A percentile compares a stretch with the other conserved stretches of the same genome.
Conservation (phyloP, 176 grass and related monocot genomes). For the Carex pumila region DNA sequence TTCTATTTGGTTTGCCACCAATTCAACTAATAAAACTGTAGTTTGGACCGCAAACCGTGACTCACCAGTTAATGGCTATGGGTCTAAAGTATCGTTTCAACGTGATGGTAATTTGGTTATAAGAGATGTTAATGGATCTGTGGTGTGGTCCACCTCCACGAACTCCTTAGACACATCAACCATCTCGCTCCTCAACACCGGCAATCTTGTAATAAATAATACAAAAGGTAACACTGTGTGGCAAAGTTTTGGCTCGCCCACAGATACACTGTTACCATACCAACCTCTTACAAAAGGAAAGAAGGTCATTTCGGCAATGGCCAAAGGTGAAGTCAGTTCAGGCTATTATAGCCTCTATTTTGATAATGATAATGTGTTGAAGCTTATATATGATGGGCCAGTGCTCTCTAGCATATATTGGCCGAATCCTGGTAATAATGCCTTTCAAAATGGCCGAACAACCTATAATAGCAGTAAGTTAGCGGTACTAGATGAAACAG, state of each 20-base stretch:
- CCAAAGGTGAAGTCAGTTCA: neutral
- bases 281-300: slow-evolving; percentile 42
- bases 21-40: slow-evolving; percentile 18
- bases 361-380: slow-evolving; percentile 55
- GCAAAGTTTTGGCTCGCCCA: slow-evolving; percentile 67
- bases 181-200: slow-evolving; percentile 43
- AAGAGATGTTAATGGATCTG: slow-evolving; percentile 46
- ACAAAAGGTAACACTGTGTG: slow-evolving; percentile 16
- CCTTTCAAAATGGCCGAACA: slow-evolving; percentile 7
- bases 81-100: slow-evolving; percentile 16
- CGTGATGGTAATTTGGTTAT: slow-evolving; percentile 4
- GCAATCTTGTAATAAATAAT: slow-evolving; percentile 61
- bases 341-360: slow-evolving; percentile 52
- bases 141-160: slow-evolving; percentile 44
- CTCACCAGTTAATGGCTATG: slow-evolving; percentile 42
- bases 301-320: slow-evolving; percentile 26
- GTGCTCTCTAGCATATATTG: slow-evolving; percentile 56
- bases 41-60: slow-evolving; percentile 31
- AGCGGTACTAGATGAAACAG: slow-evolving; percentile 42
- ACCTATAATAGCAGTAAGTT: slow-evolving; percentile 48
- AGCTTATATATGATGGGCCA: slow-evolving; percentile 57
- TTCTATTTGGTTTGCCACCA: slow-evolving; percentile 52
- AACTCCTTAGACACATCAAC: slow-evolving; percentile 4
- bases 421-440: slow-evolving; percentile 26
- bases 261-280: slow-evolving; percentile 47